A percentile compares a stretch with the other conserved stretches of the same genome.
These are phyloP conservation scores for Penicillium sp. DNA, from an alignment of 2,329 filamentous ascomycete genomes.

Conservation along the genomic window DNA sequence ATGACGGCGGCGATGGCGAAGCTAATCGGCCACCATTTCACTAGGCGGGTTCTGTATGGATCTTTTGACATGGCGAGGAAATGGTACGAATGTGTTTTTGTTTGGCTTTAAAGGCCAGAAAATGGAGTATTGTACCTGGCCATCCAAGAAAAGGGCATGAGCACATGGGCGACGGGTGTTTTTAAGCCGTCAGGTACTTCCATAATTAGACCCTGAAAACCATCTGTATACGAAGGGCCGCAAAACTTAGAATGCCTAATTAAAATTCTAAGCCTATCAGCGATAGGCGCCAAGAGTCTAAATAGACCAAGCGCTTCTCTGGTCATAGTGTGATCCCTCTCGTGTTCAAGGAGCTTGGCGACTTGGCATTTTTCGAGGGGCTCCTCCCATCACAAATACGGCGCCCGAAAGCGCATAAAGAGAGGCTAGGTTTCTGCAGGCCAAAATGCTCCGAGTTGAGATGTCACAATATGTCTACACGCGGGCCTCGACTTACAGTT, in stretches of 20 bases:
- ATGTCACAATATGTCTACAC: too few species aligned
- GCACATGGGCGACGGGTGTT: too few species aligned
- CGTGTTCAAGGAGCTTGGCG: background rate
- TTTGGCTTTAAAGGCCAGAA: background rate
- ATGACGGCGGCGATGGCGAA: conserved; percentile 18
- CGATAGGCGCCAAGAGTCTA: background rate
- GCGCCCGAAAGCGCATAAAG: background rate
- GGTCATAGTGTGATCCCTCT: background rate
- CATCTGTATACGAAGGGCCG: conserved; percentile 50
- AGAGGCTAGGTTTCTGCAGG: background rate
- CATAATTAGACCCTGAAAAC: conserved; percentile 37
- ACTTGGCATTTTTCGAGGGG: background rate
- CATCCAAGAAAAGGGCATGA: background rate
- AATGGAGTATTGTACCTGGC: background rate
- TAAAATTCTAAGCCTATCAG: background rate
- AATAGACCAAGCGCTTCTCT: conserved; percentile 23
- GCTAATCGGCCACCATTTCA: conserved; percentile 20
- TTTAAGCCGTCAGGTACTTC: conserved; percentile 27
- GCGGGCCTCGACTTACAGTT: background rate
- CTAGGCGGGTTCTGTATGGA: background rate
- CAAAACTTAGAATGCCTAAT: background rate
- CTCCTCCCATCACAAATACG: background rate
- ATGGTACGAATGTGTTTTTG: background rate
- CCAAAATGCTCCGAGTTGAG: too few species aligned
- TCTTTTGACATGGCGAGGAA: background rate